Conservation (phyloP, 805 yeast genomes). For the Kurtzmaniella cleridarum region DNA sequence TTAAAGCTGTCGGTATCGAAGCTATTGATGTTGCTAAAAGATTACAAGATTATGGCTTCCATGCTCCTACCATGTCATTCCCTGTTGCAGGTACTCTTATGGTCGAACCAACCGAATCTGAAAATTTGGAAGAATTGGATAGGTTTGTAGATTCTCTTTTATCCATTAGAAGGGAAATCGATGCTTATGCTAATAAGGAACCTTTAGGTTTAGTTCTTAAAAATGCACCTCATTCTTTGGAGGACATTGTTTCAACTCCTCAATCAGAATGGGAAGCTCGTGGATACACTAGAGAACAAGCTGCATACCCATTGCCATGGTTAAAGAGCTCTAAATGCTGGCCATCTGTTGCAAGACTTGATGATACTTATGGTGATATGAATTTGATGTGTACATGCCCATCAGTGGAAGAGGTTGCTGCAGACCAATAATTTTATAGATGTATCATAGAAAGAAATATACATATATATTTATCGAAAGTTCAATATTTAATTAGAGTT, state of each 20-base stretch:
- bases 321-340: constrained; percentile 77
- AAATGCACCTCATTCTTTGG: constrained; percentile 88
- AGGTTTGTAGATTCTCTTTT: constrained; percentile 86
- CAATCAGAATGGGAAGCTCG: constrained; percentile 73
- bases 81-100: constrained; percentile 96
- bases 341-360: constrained; percentile 92
- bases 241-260: constrained; percentile 60
- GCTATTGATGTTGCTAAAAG: constrained; percentile 97
- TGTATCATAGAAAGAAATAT: neutral
- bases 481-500: neutral
- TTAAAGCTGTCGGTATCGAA: constrained; percentile 75
- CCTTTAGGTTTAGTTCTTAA: constrained; percentile 67
- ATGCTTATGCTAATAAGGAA: constrained; percentile 60
- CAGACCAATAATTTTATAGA: constrained; percentile 5
- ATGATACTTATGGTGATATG: constrained; percentile 92
- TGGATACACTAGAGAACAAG: constrained; percentile 88
- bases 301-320: constrained; percentile 85
- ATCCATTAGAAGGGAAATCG: constrained; percentile 77
- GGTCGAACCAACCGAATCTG: constrained; percentile 98
- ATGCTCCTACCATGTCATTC: constrained; percentile 98
- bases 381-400: constrained; percentile 93
- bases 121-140: constrained; percentile 80
- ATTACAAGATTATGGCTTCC: constrained; percentile 96
- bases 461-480: neutral
- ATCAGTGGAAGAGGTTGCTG: constrained; percentile 68